Percentiles rank a stretch among this genome's conserved stretches.
These are phyloP conservation scores for Glycine latifolia DNA, from an alignment of 306 rosid genomes.

Conservation along the genomic window DNA sequence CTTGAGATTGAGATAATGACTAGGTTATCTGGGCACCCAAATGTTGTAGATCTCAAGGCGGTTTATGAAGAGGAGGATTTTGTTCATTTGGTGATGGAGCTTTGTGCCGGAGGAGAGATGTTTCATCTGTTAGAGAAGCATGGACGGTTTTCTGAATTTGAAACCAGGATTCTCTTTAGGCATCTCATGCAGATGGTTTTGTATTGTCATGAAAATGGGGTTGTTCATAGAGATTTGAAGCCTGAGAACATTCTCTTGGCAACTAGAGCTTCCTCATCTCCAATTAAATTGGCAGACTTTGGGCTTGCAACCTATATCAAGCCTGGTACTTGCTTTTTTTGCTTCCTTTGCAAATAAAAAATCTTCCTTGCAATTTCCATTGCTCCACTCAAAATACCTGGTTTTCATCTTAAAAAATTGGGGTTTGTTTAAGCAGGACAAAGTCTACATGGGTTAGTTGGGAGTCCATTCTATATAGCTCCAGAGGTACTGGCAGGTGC, in stretches of 20 bases:
- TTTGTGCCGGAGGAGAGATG: constrained; percentile 93
- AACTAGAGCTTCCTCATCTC: constrained; percentile 73
- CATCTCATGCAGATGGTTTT: constrained; percentile 82
- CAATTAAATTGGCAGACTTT: constrained; percentile 85
- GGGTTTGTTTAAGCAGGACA: constrained; percentile 68
- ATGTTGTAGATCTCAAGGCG: constrained; percentile 88
- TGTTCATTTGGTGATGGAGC: constrained; percentile 94
- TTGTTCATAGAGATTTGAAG: constrained; percentile 90
- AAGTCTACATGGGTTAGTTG: constrained; percentile 83
- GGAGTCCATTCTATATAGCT: constrained; percentile 93
- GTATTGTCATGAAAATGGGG: constrained; percentile 84
- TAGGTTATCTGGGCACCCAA: constrained; percentile 83
- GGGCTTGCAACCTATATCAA: constrained; percentile 90
- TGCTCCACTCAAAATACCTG: constrained; percentile 7
- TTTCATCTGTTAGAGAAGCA: constrained; percentile 80
- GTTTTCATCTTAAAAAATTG: constrained; percentile 46
- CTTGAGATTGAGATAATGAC: constrained; percentile 91
- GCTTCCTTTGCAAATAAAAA: constrained; percentile 33
- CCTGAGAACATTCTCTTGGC: constrained; percentile 86
- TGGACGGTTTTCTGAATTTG: constrained; percentile 73
- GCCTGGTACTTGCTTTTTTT: constrained; percentile 65
- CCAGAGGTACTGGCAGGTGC: constrained; percentile 89
- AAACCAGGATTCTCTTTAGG: constrained; percentile 76
- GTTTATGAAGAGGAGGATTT: constrained; percentile 81
- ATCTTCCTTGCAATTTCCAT: constrained; percentile 14